Evolutionary conservation across 2,329 filamentous ascomycete species (phyloP).

Genomic region (Pseudogymnoascus sp.): DNA sequence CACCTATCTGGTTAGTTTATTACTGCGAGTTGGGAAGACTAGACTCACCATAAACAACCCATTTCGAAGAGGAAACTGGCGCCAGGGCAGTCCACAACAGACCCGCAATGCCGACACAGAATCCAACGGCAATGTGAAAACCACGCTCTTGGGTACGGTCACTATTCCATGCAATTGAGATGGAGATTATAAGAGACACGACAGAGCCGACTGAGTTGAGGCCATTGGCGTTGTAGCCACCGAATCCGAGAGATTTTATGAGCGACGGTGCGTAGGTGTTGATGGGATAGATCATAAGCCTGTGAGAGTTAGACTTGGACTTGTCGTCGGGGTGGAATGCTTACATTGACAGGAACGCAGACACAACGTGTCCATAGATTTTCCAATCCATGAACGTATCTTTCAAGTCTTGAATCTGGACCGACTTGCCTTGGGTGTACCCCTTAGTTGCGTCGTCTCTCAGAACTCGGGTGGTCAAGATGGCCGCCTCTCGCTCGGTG

Average conservation of each 20-base stretch:
- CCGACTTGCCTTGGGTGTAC: background rate
- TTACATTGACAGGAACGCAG: slow-evolving; percentile 11
- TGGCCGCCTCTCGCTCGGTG: slow-evolving; percentile 15
- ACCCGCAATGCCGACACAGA: slow-evolving; percentile 8
- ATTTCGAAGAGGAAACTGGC: background rate
- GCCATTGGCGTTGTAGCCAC: background rate
- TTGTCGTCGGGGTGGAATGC: background rate
- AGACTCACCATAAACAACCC: slow-evolving; percentile 8
- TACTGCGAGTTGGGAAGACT: too few species aligned
- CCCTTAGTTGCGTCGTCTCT: background rate
- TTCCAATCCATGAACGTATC: slow-evolving; percentile 9
- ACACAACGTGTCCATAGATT: background rate
- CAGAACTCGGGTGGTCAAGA: slow-evolving; percentile 7
- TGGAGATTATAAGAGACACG: slow-evolving; percentile 12
- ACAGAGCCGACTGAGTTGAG: slow-evolving; percentile 1
- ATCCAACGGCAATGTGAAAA: slow-evolving; percentile 9
- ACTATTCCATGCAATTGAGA: slow-evolving; percentile 9
- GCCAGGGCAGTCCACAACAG: slow-evolving; percentile 8
- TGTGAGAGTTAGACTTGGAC: background rate
- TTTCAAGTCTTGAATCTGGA: background rate
- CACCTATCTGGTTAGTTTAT: background rate
- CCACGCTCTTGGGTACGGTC: slow-evolving; percentile 9
- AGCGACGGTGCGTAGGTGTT: slow-evolving; percentile 9
- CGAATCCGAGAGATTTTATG: slow-evolving; percentile 2
- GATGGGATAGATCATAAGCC: slow-evolving; percentile 13